Conservation (phyloP, 2,329 filamentous ascomycete genomes). For the Biscogniauxia marginata region DNA sequence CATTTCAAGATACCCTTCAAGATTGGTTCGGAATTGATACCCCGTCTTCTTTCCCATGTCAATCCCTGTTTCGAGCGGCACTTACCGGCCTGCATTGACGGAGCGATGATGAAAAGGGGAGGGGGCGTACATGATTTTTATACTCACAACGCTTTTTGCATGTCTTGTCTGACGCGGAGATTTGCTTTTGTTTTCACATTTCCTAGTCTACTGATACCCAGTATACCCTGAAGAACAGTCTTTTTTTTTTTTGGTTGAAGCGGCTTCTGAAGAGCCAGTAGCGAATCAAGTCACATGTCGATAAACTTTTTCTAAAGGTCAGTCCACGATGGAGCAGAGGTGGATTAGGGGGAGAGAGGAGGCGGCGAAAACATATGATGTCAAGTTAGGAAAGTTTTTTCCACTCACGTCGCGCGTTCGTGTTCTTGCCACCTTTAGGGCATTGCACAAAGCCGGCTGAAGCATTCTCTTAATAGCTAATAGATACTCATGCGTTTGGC, state of each 20-base stretch:
- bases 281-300: background rate
- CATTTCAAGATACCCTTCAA: slow-evolving; percentile 39
- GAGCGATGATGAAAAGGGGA: slow-evolving; percentile 22
- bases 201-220: slow-evolving; percentile 38
- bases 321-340: background rate
- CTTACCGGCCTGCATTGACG: slow-evolving; percentile 21
- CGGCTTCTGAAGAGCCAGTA: background rate
- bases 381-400: slow-evolving; percentile 19
- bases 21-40: slow-evolving; percentile 37
- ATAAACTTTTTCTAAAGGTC: background rate
- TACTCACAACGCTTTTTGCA: slow-evolving; percentile 33
- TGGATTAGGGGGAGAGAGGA: slow-evolving; percentile 9
- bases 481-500: slow-evolving; percentile 29
- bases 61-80: slow-evolving; percentile 20
- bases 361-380: slow-evolving; percentile 9
- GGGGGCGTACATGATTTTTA: slow-evolving; percentile 32
- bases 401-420: slow-evolving; percentile 22
- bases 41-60: slow-evolving; percentile 27
- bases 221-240: slow-evolving; percentile 35
- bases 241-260: slow-evolving; percentile 23
- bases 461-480: slow-evolving; percentile 36
- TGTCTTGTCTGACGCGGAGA: slow-evolving; percentile 29
- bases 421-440: slow-evolving; percentile 25
- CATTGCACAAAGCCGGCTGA: slow-evolving; percentile 15
- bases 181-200: slow-evolving; percentile 29